phyloP scores from a whole-genome alignment of 2,329 filamentous ascomycete genomes.

The Aureobasidium subglaciale region DNA sequence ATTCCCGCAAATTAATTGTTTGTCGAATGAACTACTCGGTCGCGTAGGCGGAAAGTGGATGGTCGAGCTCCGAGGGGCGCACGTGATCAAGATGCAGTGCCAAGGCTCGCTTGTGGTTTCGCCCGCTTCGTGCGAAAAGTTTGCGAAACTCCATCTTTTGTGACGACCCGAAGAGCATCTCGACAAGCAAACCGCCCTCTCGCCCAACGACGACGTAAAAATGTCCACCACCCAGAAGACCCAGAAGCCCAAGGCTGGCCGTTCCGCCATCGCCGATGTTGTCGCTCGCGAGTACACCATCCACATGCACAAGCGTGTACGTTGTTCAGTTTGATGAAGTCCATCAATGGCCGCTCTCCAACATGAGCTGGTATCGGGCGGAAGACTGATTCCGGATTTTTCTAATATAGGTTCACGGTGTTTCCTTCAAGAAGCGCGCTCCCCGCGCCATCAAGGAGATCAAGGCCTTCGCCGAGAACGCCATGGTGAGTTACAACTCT shows the following conservation, averaged over 20 bases:
- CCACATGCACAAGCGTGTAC: conserved; percentile 99
- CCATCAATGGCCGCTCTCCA: conserved; percentile 44
- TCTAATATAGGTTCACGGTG: conserved; percentile 74
- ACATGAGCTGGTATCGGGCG: conserved; percentile 47
- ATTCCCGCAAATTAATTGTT: background rate
- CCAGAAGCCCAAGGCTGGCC: conserved; percentile 66
- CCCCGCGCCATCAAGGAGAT: conserved; percentile 99
- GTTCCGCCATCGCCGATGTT: conserved; percentile 97
- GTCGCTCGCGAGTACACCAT: conserved; percentile 99
- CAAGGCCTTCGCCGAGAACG: conserved; percentile 81
- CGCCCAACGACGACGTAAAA: conserved; percentile 17
- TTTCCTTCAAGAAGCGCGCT: conserved; percentile 99
- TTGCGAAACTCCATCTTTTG: background rate
- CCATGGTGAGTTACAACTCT: conserved; percentile 70
- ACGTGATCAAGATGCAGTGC: background rate
- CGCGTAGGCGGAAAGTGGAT: background rate
- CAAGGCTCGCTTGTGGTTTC: conserved; percentile 13
- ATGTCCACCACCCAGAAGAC: conserved; percentile 38
- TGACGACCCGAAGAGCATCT: conserved; percentile 1
- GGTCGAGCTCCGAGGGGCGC: background rate
- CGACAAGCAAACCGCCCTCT: conserved; percentile 13
- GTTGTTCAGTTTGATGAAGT: conserved; percentile 71
- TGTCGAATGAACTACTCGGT: background rate
- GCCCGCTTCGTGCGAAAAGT: background rate
- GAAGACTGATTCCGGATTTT: conserved; percentile 53